phyloP scores from a whole-genome alignment of 495 filamentous ascomycete species.

The Aspergillus cristatus region DNA sequence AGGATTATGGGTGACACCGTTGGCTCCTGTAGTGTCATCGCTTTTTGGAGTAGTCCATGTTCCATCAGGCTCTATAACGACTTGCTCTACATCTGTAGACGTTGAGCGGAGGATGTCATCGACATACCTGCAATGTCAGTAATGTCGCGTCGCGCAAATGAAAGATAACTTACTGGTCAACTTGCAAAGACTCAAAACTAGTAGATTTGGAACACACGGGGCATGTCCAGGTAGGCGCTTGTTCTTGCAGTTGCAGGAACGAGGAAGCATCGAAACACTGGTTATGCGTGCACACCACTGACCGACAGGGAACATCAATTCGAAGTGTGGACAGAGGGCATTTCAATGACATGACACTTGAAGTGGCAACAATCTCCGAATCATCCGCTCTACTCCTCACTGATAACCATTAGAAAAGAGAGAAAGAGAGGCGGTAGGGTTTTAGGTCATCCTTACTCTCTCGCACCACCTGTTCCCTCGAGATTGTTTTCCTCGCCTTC shows the following conservation, averaged over 20 bases:
- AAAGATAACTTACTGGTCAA: slow-evolving; percentile 65
- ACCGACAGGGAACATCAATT: slow-evolving; percentile 72
- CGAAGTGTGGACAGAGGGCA: slow-evolving; percentile 82
- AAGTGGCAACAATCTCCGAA: slow-evolving; percentile 78
- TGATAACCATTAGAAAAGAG: slow-evolving; percentile 26
- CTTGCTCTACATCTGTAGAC: slow-evolving; percentile 60
- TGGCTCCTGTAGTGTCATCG: slow-evolving; percentile 22
- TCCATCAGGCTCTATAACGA: slow-evolving; percentile 83
- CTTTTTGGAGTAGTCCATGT: slow-evolving; percentile 54
- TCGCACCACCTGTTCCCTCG: slow-evolving; percentile 67
- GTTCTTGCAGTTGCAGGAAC: slow-evolving; percentile 88
- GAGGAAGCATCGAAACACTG: slow-evolving; percentile 94
- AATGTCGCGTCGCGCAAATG: neutral
- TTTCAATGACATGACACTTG: slow-evolving; percentile 79
- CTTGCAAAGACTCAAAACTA: slow-evolving; percentile 68
- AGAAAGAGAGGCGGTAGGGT: too few species aligned
- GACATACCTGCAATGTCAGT: slow-evolving; percentile 58
- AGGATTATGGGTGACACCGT: slow-evolving; percentile 29
- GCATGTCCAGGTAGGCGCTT: slow-evolving; percentile 90
- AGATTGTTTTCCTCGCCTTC: slow-evolving; percentile 57
- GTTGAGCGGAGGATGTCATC: slow-evolving; percentile 73
- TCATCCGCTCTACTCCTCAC: slow-evolving; percentile 77
- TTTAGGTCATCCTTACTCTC: slow-evolving; percentile 57
- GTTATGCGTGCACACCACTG: slow-evolving; percentile 72
- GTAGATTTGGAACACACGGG: slow-evolving; percentile 83